These are phyloP conservation scores for Syzygium syzygioides DNA, from an alignment of 441 rosid species.

Conservation along the genomic window DNA sequence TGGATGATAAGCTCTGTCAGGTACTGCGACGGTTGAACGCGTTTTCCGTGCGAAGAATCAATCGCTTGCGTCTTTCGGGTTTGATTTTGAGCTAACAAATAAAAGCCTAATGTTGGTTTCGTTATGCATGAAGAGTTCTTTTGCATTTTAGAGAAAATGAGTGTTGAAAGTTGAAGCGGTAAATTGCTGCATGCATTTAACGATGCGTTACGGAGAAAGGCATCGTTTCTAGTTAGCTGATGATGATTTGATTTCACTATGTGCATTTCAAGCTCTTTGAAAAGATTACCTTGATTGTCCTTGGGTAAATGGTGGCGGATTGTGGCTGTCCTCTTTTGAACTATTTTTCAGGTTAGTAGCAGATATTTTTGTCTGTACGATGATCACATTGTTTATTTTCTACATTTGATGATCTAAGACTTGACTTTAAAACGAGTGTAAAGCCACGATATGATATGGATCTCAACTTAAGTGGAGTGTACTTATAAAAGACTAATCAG, in stretches of 20 bases:
- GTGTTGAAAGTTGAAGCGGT: neutral
- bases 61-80: too few relatives aligned
- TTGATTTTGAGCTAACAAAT: neutral
- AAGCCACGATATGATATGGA: neutral
- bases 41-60: too few relatives aligned
- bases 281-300: neutral
- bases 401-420: neutral
- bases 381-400: neutral
- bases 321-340: neutral
- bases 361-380: neutral
- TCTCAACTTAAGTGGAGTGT: neutral
- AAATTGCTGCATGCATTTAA: neutral
- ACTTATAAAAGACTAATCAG: neutral
- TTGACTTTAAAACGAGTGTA: neutral
- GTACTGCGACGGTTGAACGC: too few relatives aligned
- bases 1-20: too few relatives aligned
- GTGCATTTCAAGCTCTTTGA: neutral
- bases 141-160: neutral
- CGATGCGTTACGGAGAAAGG: neutral
- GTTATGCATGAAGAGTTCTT: neutral
- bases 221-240: neutral
- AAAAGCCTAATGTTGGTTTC: neutral
- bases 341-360: neutral
- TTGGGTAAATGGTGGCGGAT: neutral
- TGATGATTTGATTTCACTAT: neutral